Percentiles rank a stretch among this genome's conserved stretches.
Evolutionary conservation across 495 filamentous ascomycete species (phyloP).

Genomic region (Daldinia decipiens): DNA sequence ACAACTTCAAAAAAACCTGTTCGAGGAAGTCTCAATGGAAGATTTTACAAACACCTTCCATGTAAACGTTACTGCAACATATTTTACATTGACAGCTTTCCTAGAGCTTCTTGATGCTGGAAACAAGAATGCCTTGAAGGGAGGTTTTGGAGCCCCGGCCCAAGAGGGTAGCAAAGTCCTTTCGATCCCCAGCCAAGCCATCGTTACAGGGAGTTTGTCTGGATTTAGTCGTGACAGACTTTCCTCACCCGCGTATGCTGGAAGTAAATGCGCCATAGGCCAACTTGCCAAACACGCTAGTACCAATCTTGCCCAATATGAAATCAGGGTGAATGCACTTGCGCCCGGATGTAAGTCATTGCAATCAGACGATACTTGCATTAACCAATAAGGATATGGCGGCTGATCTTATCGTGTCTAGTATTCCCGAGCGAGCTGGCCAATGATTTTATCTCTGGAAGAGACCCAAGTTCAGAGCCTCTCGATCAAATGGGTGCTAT

Average conservation of each 20-base stretch:
- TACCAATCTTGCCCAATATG: slow-evolving; percentile 57
- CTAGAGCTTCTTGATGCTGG: slow-evolving; percentile 68
- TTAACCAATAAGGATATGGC: background rate
- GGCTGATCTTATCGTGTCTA: slow-evolving; percentile 22
- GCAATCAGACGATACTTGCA: background rate
- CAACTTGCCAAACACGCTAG: slow-evolving; percentile 65
- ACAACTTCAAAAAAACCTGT: slow-evolving; percentile 58
- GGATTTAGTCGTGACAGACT: slow-evolving; percentile 59
- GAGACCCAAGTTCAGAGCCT: slow-evolving; percentile 56
- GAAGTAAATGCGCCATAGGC: slow-evolving; percentile 63
- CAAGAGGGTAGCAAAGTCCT: slow-evolving; percentile 44
- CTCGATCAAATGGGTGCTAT: slow-evolving; percentile 52
- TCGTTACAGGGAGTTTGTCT: slow-evolving; percentile 64
- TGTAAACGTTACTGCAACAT: slow-evolving; percentile 63
- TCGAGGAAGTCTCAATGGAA: slow-evolving; percentile 55
- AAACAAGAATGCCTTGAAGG: slow-evolving; percentile 61
- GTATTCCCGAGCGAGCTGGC: slow-evolving; percentile 70
- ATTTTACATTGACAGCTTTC: slow-evolving; percentile 66
- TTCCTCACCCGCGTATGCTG: slow-evolving; percentile 60
- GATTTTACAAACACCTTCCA: slow-evolving; percentile 61
- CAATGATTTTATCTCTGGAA: slow-evolving; percentile 41
- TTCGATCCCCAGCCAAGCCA: slow-evolving; percentile 63
- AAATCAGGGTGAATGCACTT: slow-evolving; percentile 66
- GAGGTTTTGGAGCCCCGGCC: slow-evolving; percentile 47
- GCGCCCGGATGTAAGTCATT: slow-evolving; percentile 63